A percentile compares a stretch with the other conserved stretches of the same genome.
Conservation (phyloP, 23 red algal genomes). For the Gracilaria gracilis region DNA sequence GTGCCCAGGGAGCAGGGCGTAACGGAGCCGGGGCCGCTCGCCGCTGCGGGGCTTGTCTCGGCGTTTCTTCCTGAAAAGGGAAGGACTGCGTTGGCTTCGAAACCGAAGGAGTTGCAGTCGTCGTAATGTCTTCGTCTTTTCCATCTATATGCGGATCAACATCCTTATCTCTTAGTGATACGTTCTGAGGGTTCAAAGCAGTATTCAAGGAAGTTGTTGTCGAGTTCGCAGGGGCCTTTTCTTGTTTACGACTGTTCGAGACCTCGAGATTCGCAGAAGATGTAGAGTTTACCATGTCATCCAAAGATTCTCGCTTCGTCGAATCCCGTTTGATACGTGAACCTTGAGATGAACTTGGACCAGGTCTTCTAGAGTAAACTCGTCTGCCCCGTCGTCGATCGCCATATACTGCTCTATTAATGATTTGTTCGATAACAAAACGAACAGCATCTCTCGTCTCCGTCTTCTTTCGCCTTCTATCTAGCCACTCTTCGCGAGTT, state of each 20-base stretch:
- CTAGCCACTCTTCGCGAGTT: slow-evolving; percentile 59
- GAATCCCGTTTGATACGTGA: not conserved
- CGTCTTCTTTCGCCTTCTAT: slow-evolving; percentile 52
- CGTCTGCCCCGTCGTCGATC: slow-evolving; percentile 6
- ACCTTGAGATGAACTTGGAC: not conserved
- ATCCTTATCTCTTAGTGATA: not conserved
- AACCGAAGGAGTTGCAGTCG: too few species aligned
- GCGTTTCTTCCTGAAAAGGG: not conserved
- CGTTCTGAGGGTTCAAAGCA: not conserved
- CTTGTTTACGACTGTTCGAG: too few species aligned
- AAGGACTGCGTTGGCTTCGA: not conserved
- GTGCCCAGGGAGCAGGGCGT: slow-evolving; percentile 52
- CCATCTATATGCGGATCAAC: not conserved
- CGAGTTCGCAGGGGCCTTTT: not conserved
- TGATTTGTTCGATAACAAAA: slow-evolving; percentile 44
- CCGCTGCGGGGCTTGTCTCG: not conserved
- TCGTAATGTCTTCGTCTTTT: not conserved
- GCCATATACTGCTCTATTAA: slow-evolving; percentile 55
- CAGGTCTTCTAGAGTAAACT: not conserved
- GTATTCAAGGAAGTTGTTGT: not conserved
- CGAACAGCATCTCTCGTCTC: slow-evolving; percentile 59
- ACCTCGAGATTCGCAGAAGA: not conserved
- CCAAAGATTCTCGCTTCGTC: not conserved
- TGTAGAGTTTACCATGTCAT: not conserved
- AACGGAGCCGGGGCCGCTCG: slow-evolving; percentile 39